Evolutionary conservation across 345 rosid species (phyloP).

Genomic region (Luvunga scandens): DNA sequence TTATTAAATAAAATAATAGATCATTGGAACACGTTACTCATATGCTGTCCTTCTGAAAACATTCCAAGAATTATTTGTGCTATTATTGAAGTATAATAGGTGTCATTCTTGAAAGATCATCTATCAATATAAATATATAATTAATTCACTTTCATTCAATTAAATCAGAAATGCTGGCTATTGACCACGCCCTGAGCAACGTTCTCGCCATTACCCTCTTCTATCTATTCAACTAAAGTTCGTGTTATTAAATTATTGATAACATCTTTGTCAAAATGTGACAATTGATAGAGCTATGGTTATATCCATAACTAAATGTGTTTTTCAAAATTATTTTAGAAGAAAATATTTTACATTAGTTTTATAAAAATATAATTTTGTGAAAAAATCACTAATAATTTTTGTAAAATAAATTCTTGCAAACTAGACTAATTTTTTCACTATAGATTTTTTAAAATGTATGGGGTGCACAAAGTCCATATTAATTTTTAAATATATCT

Average conservation of each 20-base stretch:
- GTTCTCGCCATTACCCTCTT: not conserved
- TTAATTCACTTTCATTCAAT: not conserved
- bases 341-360: too few species aligned
- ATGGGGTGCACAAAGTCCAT: too few species aligned
- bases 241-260: too few species aligned
- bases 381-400: too few species aligned
- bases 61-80: not conserved
- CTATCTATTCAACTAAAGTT: not conserved
- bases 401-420: too few species aligned
- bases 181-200: not conserved
- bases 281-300: not conserved
- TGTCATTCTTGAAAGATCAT: not conserved
- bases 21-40: not conserved
- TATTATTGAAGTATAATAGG: not conserved
- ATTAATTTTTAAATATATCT: too few species aligned
- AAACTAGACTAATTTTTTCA: too few species aligned
- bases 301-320: not conserved
- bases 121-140: not conserved
- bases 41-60: not conserved
- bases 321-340: too few species aligned
- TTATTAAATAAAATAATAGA: not conserved
- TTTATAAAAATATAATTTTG: too few species aligned
- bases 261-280: not conserved
- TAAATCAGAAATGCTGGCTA: not conserved
- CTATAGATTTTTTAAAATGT: too few species aligned